Evolutionary conservation across 2,329 filamentous ascomycete genomes (phyloP), one percentile per base, ranked within the genome.

Genomic region (Stachybotrys chlorohalonatus): DNA sequence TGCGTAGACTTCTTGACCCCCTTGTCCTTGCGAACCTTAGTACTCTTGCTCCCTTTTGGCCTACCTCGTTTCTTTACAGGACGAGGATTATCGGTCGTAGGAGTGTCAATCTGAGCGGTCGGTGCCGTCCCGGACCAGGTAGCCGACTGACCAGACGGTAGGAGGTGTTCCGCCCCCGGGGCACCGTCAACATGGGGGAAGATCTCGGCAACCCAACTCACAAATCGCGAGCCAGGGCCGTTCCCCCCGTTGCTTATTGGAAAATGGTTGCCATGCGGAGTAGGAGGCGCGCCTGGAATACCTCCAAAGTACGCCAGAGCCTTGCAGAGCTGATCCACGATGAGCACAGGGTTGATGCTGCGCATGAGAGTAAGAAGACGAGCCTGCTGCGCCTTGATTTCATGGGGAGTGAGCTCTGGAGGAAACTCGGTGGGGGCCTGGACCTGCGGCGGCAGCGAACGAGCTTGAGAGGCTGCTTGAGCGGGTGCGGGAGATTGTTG

Each of bases 271-370:
- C 78, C 72, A 31, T 74, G 66, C 0, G 75, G 73, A n/a, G 80
- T 75, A 6, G 78, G 75, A 7, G 78, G 77, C 5, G 76, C 77
- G 31, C 76, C 78, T 45, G 81, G 80, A 49, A 81, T 75, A 31
- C 82, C 81, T 7, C 83, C 83, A 66, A 85, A 86, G 60, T 82
- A 85, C n/a, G 79, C 76, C 53, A 86, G 64, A 2, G 80, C 83
- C 60, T 79, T 84, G 63, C 81, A 85, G 39, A 86, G 70, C 61
- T 84, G 82, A 56, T 85, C 81, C 17, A 85, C 82, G 0, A 86
- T 79, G 3, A 74, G 70, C 8, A 75, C 62, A 9, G 83, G 82
- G 58, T 80, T 75, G 11, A 85, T 68, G 47, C 74, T 79, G 51
- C 78, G 75, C 17, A 86, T 66, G 11, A 85, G 68, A 6, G 77